Percentiles rank a stretch among this genome's conserved stretches.
phyloP scores from a whole-genome alignment of 345 rosid genomes.

The Ceriops decandra region DNA sequence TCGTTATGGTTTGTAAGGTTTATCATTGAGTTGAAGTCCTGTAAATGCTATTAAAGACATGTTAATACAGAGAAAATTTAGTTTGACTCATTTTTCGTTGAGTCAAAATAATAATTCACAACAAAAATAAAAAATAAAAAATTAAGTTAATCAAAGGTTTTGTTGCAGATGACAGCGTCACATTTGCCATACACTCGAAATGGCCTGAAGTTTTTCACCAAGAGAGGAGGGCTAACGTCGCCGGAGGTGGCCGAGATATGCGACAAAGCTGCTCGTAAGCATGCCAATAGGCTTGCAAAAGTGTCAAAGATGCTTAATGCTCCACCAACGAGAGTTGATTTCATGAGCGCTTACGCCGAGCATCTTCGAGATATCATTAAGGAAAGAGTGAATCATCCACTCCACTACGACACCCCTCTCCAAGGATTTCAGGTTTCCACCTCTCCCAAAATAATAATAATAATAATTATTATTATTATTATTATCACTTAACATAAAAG shows the following conservation, averaged over 20 bases:
- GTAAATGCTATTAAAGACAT: too few species aligned
- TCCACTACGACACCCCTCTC: constrained; percentile 76
- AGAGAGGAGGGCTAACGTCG: constrained; percentile 82
- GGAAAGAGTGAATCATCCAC: constrained; percentile 74
- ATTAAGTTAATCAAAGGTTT: too few species aligned
- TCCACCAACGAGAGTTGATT: constrained; percentile 50
- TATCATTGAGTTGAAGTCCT: too few species aligned
- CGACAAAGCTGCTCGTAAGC: constrained; percentile 62
- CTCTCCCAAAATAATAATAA: neutral
- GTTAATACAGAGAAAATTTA: too few species aligned
- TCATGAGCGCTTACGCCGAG: constrained; percentile 72
- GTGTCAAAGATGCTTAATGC: constrained; percentile 51
- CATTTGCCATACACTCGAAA: constrained; percentile 91
- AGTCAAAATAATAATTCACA: too few species aligned
- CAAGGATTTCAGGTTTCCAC: constrained; percentile 62
- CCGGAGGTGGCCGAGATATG: constrained; percentile 83
- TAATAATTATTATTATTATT: too few species aligned
- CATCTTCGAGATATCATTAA: constrained; percentile 66
- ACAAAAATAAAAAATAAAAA: too few species aligned
- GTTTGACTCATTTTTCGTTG: too few species aligned
- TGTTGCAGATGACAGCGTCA: constrained; percentile 81
- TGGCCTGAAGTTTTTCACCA: constrained; percentile 85
- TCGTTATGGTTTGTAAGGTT: too few species aligned
- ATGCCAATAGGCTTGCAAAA: constrained; percentile 58
- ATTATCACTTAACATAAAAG: too few species aligned